phyloP scores from a whole-genome alignment of 2,329 filamentous ascomycete genomes.

The Penicillium digitatum region DNA sequence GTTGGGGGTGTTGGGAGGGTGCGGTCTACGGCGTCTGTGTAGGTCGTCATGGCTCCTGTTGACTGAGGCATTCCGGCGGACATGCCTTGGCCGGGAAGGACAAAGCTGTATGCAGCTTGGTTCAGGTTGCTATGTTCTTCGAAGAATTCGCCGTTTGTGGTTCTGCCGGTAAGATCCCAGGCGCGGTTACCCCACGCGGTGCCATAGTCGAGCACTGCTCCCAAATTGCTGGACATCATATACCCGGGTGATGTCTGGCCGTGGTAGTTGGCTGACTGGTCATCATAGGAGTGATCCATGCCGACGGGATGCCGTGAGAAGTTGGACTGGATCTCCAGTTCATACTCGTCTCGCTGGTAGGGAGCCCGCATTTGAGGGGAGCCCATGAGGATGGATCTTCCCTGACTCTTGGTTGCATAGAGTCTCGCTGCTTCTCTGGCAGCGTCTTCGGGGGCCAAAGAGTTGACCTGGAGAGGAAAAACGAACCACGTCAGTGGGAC shows the following conservation, averaged over 20 bases:
- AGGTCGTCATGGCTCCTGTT: constrained; percentile 20
- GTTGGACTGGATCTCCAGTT: constrained; percentile 22
- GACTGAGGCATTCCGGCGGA: constrained; percentile 27
- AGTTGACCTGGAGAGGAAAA: constrained; percentile 30
- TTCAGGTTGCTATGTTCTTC: constrained; percentile 17
- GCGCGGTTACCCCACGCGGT: constrained; percentile 28
- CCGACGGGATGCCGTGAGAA: constrained; percentile 24
- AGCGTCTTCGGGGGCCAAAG: constrained; percentile 25
- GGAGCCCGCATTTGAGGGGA: constrained; percentile 18
- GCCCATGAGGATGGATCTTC: constrained; percentile 11
- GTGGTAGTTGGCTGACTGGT: constrained; percentile 31
- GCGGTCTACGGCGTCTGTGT: constrained; percentile 28
- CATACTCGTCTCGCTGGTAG: constrained; percentile 27
- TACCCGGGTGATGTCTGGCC: constrained; percentile 34
- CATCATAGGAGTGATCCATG: constrained; percentile 32
- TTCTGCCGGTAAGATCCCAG: constrained; percentile 28
- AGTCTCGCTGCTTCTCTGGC: constrained; percentile 2
- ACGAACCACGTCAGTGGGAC: neutral
- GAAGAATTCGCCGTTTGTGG: constrained; percentile 21
- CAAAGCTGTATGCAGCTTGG: constrained; percentile 28
- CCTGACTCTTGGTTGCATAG: constrained; percentile 11
- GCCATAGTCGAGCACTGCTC: constrained; percentile 28
- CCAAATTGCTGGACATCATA: constrained; percentile 34
- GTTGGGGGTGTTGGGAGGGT: constrained; percentile 36
- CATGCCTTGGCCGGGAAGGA: constrained; percentile 29